Percentiles rank a stretch among this genome's conserved stretches.
Conservation (phyloP, 1,284 basidiomycete genomes). For the Sanguinoderma infundibulare region DNA sequence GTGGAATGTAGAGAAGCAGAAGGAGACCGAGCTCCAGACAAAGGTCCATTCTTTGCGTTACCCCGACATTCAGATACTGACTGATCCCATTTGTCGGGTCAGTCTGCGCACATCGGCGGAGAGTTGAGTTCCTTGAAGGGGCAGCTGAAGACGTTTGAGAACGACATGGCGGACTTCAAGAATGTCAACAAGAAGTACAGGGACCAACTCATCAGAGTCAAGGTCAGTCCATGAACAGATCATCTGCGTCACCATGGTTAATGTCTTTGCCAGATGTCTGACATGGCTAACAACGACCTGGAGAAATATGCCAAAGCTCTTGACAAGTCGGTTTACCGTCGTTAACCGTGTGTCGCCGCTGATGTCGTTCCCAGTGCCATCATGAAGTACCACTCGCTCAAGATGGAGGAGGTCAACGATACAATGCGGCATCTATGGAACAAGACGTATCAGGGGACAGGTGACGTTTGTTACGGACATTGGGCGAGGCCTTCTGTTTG, state of each 20-base stretch:
- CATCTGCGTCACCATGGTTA: background rate
- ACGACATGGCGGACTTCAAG: constrained; percentile 87
- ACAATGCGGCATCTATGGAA: constrained; percentile 97
- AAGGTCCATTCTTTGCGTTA: constrained; percentile 52
- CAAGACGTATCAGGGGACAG: constrained; percentile 98
- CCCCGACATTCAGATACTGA: constrained; percentile 12
- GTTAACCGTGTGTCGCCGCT: background rate
- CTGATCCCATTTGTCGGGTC: constrained; percentile 4
- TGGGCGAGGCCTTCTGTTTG: background rate
- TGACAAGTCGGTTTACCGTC: constrained; percentile 71
- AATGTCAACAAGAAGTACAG: constrained; percentile 87
- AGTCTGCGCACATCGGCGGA: constrained; percentile 85
- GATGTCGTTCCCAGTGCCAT: constrained; percentile 74
- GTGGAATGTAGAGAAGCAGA: constrained; percentile 75
- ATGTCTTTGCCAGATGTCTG: constrained; percentile 71
- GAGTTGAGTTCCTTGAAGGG: constrained; percentile 80
- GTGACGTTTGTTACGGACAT: constrained; percentile 44
- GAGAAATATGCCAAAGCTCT: constrained; percentile 98
- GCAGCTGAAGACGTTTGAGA: constrained; percentile 70
- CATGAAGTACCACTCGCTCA: constrained; percentile 97
- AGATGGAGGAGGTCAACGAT: constrained; percentile 99
- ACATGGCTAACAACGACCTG: constrained; percentile 93
- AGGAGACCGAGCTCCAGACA: constrained; percentile 72
- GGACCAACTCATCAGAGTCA: constrained; percentile 92
- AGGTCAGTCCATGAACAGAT: constrained; percentile 53